Conservation (phyloP, 148 eudicot genomes). For the Silene conica region DNA sequence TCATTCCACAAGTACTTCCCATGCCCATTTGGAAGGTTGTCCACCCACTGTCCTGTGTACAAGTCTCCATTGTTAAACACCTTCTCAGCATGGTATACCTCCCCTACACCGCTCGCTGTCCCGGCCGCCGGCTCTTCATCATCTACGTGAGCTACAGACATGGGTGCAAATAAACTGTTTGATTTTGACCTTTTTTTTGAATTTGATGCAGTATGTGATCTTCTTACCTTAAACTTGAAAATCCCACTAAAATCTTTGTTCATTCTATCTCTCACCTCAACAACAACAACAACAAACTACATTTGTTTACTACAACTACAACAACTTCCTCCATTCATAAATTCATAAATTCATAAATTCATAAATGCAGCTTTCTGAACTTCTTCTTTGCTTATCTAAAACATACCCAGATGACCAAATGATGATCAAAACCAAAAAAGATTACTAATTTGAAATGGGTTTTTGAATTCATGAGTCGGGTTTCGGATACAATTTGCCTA, state of each 20-base stretch:
- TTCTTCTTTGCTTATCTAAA: neutral
- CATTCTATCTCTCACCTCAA: slow-evolving; percentile 21
- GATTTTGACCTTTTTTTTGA: slow-evolving; percentile 50
- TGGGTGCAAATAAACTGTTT: slow-evolving; percentile 51
- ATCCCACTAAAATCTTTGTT: slow-evolving; percentile 35
- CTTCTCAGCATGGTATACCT: slow-evolving; percentile 39
- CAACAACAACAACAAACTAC: slow-evolving; percentile 1
- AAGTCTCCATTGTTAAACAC: slow-evolving; percentile 57
- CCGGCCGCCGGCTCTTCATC: slow-evolving; percentile 33
- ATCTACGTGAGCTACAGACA: slow-evolving; percentile 86
- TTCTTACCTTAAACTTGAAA: slow-evolving; percentile 36
- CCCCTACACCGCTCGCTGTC: slow-evolving; percentile 12
- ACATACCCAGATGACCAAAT: slow-evolving; percentile 17
- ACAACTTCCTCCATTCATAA: too few species aligned
- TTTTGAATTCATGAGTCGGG: slow-evolving; percentile 28
- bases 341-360: too few species aligned
- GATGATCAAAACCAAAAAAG: slow-evolving; percentile 16
- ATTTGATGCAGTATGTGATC: slow-evolving; percentile 31
- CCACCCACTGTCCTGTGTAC: slow-evolving; percentile 62
- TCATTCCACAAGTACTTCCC: slow-evolving; percentile 81
- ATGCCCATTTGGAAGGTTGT: slow-evolving; percentile 57
- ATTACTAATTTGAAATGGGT: slow-evolving; percentile 20
- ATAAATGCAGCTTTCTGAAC: neutral
- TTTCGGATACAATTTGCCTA: slow-evolving; percentile 3
- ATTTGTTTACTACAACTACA: slow-evolving; percentile 6